phyloP scores from a whole-genome alignment of 805 yeast genomes.

The Candida suzukii region DNA sequence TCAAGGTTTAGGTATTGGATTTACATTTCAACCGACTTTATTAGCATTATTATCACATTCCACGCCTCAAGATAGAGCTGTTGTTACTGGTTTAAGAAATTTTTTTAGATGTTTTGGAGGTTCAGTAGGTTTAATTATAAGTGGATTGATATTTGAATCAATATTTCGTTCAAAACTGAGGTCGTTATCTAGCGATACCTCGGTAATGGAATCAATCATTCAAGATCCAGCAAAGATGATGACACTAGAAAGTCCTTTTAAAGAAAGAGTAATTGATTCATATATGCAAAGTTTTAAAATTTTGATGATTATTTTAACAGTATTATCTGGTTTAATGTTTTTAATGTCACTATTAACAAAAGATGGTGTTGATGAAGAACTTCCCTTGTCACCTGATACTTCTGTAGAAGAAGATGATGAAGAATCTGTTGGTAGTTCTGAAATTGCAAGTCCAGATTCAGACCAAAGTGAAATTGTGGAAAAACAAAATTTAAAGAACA shows the following conservation, averaged over 20 bases:
- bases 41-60: slow-evolving; percentile 45
- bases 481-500: too few relatives aligned
- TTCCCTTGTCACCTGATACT: too few relatives aligned
- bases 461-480: too few relatives aligned
- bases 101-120: slow-evolving; percentile 50
- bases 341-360: slow-evolving; percentile 5
- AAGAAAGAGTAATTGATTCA: slow-evolving; percentile 3
- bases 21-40: slow-evolving; percentile 43
- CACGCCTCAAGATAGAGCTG: slow-evolving; percentile 41
- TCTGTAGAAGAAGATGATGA: too few relatives aligned
- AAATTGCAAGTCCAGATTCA: too few relatives aligned
- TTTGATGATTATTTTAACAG: slow-evolving; percentile 10
- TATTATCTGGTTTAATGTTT: slow-evolving; percentile 11
- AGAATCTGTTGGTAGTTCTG: too few relatives aligned
- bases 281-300: slow-evolving; percentile 7
- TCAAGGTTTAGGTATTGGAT: slow-evolving; percentile 36
- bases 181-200: not conserved
- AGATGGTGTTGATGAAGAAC: slow-evolving; percentile 7
- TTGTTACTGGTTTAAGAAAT: slow-evolving; percentile 45
- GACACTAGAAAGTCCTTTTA: not conserved
- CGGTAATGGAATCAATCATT: slow-evolving; percentile 1
- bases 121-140: slow-evolving; percentile 37
- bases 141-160: slow-evolving; percentile 9
- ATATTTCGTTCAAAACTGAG: slow-evolving; percentile 4
- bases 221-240: slow-evolving; percentile 2